phyloP scores from a whole-genome alignment of 2,329 filamentous ascomycete species.

The Penicillium psychrosexuale region DNA sequence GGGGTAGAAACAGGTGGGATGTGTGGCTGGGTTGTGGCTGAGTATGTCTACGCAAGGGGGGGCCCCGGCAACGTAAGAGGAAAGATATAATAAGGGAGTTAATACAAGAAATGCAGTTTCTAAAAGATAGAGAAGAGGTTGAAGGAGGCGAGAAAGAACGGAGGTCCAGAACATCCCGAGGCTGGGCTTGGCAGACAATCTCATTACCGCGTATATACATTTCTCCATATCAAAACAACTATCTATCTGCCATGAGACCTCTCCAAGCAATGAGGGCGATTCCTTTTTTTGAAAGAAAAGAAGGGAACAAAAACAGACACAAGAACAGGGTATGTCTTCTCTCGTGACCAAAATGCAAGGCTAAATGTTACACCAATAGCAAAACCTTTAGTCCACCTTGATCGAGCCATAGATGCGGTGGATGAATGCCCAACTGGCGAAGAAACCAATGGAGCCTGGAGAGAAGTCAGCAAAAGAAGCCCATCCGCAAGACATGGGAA shows the following conservation, averaged over 20 bases:
- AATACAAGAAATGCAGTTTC: background rate
- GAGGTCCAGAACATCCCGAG: constrained; percentile 21
- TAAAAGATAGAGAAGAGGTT: background rate
- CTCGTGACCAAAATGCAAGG: background rate
- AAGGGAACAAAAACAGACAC: background rate
- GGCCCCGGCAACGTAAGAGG: background rate
- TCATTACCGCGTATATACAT: constrained; percentile 3
- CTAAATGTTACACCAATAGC: background rate
- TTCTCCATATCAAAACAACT: background rate
- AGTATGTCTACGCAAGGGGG: constrained; percentile 3
- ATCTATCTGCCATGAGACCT: background rate
- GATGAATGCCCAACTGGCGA: constrained; percentile 91
- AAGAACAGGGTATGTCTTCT: background rate
- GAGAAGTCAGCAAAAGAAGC: constrained; percentile 7
- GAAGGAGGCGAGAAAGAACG: constrained; percentile 11
- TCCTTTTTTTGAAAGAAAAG: background rate
- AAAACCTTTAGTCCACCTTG: constrained; percentile 74
- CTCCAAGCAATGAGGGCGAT: background rate
- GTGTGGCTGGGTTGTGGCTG: constrained; percentile 22
- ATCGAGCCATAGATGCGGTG: constrained; percentile 95
- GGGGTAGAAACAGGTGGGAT: constrained; percentile 20
- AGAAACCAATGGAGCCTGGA: constrained; percentile 88
- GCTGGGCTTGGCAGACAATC: constrained; percentile 19
- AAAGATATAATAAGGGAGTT: background rate
- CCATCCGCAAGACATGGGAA: background rate